Base-by-base conservation (phyloP, 2,329 filamentous ascomycete species). In the Colletotrichum cordylinicola region DNA sequence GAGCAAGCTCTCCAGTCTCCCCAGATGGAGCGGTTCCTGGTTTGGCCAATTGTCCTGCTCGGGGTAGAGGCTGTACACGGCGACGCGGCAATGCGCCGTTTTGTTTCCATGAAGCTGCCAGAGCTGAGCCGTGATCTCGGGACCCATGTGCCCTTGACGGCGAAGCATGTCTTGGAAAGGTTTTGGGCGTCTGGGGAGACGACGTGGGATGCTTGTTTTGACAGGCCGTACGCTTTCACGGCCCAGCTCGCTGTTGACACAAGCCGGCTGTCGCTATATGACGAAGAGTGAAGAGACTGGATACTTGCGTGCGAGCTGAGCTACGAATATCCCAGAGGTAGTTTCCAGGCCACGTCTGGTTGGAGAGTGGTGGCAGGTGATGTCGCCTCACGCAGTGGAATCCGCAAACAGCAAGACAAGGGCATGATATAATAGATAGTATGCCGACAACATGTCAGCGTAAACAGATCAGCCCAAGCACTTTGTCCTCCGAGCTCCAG, bases 191-290 rank as follows among this genome's bases (percentile, higher is more conserved):
- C 67, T 4, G 72, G 72, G 2, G 18, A 65, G 31, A 70, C 58
- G 24, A 48, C 33, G 10, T 74, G 72, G 72, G 72, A 74, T 27
- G 39, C 24, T 16, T 74, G 72, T 43, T 74, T 74, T 31, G 72
- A 70, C 18, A 70, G 43, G 52, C 31, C 67, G 16, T 74, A 74
- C 12, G 33, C 37, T 7, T 74, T 70, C 39, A 78, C 78, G n/a
- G 61, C 70, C 27, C 79, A 80, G 27, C 70, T 79, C 31, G 77
- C 80, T 3, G 69, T 79, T 6, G 78, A 81, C 15, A 64, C 62
- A 8, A 67, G 70, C 52, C 61, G 62, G 27, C 16, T 72, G 70
- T 35, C 56, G 35, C 21, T 52, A 12, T 72, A 66, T 31, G 56
- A 52, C n/a, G 43, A 52, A 29, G 10, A 16, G 33, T 52, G 64